Conservation (phyloP, 441 rosid genomes). For the Adansonia rubrostipa region DNA sequence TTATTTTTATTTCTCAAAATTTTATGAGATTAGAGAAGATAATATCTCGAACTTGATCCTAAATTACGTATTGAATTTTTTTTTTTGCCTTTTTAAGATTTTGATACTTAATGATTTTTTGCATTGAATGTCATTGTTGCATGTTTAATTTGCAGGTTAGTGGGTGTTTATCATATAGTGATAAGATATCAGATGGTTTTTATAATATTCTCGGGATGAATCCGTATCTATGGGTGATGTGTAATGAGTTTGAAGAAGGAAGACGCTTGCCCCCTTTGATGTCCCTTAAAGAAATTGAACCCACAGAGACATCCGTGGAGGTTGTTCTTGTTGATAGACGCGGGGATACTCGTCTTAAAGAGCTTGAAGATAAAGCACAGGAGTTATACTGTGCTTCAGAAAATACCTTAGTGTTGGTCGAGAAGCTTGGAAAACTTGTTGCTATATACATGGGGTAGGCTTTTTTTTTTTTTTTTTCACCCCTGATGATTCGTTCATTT, state of each 20-base stretch:
- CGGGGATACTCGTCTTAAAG: conserved; percentile 76
- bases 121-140: neutral
- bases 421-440: conserved; percentile 87
- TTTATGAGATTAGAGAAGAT: neutral
- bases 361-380: conserved; percentile 86
- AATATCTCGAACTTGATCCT: neutral
- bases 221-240: conserved; percentile 89
- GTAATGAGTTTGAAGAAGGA: conserved; percentile 78
- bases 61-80: neutral
- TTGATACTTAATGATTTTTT: neutral
- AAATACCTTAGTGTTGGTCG: conserved; percentile 67
- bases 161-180: conserved; percentile 85
- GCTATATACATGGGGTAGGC: conserved; percentile 86
- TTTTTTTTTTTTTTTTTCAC: neutral
- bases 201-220: conserved; percentile 93
- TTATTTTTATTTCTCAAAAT: neutral
- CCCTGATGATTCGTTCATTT: neutral
- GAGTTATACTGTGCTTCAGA: conserved; percentile 77
- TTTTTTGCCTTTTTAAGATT: too few species aligned
- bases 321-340: conserved; percentile 80
- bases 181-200: conserved; percentile 91
- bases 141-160: conserved; percentile 57
- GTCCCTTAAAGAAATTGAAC: conserved; percentile 75
- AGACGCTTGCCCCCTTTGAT: conserved; percentile 63
- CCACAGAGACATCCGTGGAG: conserved; percentile 76